These are phyloP conservation scores for Austropuccinia psidii DNA, from an alignment of 1,284 basidiomycete genomes.

Conservation along the genomic window DNA sequence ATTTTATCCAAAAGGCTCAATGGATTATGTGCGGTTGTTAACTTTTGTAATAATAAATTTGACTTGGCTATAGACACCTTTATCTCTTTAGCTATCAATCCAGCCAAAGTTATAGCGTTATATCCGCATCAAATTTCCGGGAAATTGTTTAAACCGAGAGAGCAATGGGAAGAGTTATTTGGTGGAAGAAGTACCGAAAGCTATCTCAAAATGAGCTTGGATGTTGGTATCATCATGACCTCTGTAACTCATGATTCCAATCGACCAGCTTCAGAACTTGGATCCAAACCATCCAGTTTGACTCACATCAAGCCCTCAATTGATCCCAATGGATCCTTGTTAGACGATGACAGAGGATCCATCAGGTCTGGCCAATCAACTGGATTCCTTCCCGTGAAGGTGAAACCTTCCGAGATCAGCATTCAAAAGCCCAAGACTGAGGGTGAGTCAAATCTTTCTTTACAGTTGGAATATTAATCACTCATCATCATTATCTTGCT, in stretches of 20 bases:
- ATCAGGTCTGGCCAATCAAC: constrained; percentile 8
- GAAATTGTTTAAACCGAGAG: constrained; percentile 59
- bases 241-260: constrained; percentile 36
- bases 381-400: not conserved
- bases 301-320: not conserved
- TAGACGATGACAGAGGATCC: constrained; percentile 15
- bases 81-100: constrained; percentile 78
- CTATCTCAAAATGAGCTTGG: not conserved
- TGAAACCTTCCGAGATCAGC: not conserved
- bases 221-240: constrained; percentile 39
- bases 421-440: not conserved
- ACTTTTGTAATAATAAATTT: constrained; percentile 63
- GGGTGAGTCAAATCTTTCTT: not conserved
- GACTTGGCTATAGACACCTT: constrained; percentile 78
- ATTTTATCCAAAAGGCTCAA: constrained; percentile 42
- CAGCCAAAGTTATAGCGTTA: constrained; percentile 82
- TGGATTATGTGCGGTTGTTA: constrained; percentile 62
- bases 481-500: not conserved
- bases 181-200: constrained; percentile 55
- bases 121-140: constrained; percentile 78
- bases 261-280: constrained; percentile 3
- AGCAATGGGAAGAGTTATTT: constrained; percentile 74
- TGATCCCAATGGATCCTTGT: not conserved
- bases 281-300: not conserved
- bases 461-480: not conserved